Percentiles rank a stretch among this genome's conserved stretches.
These are phyloP conservation scores for Tolypocladium ophioglossoides DNA, from an alignment of 2,329 filamentous ascomycete species.

Conservation along the genomic window DNA sequence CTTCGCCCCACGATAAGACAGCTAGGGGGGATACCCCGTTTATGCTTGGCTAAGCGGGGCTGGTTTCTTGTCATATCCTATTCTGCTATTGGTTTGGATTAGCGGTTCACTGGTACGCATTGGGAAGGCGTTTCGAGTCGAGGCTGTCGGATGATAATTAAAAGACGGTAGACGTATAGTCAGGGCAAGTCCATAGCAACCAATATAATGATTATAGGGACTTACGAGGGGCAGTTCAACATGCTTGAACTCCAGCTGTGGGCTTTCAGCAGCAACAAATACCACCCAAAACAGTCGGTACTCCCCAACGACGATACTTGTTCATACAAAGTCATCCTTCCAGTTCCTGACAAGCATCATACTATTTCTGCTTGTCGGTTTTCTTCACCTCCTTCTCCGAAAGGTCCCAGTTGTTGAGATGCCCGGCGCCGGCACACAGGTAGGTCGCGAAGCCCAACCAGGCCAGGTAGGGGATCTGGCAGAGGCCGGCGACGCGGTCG, in stretches of 20 bases:
- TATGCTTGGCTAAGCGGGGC: neutral
- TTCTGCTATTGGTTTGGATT: conserved; percentile 5
- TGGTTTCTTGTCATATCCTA: conserved; percentile 5
- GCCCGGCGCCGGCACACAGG: conserved; percentile 57
- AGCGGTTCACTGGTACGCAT: neutral
- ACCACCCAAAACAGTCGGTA: no score
- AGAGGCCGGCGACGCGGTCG: conserved; percentile 62
- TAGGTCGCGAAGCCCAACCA: conserved; percentile 89
- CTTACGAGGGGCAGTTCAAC: neutral
- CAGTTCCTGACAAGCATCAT: neutral
- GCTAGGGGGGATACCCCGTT: neutral
- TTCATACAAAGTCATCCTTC: neutral
- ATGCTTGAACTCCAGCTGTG: neutral
- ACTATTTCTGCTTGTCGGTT: conserved; percentile 8
- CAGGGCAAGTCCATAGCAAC: neutral
- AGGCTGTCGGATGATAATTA: neutral
- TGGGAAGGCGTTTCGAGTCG: neutral
- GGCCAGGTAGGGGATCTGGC: conserved; percentile 68
- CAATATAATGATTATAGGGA: neutral
- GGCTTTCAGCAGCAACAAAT: neutral
- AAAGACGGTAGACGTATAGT: neutral
- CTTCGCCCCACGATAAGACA: conserved; percentile 39
- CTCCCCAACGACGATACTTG: no score
- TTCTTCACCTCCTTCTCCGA: conserved; percentile 18
- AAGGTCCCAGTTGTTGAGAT: conserved; percentile 60